Base-by-base conservation (phyloP, 2,329 filamentous ascomycete species). In the Cordyceps militaris region DNA sequence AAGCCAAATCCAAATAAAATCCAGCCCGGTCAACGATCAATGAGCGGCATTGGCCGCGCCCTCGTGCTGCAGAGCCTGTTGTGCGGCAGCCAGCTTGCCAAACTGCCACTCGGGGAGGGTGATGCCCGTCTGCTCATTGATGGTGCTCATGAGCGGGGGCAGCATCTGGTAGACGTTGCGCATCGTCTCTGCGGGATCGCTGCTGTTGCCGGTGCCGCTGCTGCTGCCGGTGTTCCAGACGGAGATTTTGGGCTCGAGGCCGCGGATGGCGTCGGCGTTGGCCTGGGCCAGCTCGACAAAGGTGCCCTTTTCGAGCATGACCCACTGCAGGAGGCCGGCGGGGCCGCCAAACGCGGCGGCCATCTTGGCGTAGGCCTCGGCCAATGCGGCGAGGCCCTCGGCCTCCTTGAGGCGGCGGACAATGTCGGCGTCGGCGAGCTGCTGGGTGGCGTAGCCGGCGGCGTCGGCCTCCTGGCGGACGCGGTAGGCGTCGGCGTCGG, bases 101-200 rank as follows among this genome's bases (percentile, higher is more conserved):
- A 85, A 85, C 68, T 85, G 82, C 91, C 91, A 95, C 65, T 82
- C 82, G 1, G 91, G 91, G 7, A 92, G 83, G 1, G 81, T 79
- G 66, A 95, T 91, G 0, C 90, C 90, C 0, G 90, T 95, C 76
- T 96, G 91, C 60, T 95, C 90, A 64, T 94, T 87, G 66, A 96
- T 93, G 0, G 91, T 95, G 10, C 81, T 70, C 74, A 95, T 85
- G 21, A 95, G 78, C 5, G 91, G 91, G 36, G 91, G 91, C 61
- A 95, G 76, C 69, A 85, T 88, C 77, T 94, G 90, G 74, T 94
- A 92, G 38, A 95, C 80, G 64, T 93, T 92, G 63, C 89, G 79
- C 73, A 94, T 86, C 1, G 69, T 64, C 16, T 48, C 46, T 8
- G 46, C 28, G 8, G 28, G 4, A 40, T 72, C 67, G 4, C 87